Base-by-base conservation (phyloP, 2,329 filamentous ascomycete species). In the Alternaria sp. region DNA sequence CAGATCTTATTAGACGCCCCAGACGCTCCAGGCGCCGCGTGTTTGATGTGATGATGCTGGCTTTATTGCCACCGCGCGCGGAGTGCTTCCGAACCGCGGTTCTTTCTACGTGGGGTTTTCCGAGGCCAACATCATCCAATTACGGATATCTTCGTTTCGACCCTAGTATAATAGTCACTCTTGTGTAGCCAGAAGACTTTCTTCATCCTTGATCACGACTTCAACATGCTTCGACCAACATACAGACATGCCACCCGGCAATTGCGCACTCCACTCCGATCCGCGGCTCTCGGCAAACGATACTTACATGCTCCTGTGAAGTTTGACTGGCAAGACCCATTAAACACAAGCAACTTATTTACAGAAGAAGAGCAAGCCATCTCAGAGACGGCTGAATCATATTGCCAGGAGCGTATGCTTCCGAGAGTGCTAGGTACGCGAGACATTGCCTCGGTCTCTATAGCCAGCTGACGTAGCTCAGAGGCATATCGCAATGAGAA, bases 271-370 rank as follows among this genome's bases (percentile, higher is more conserved):
- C 48, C 68, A 49, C 59, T 62, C 48, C 75, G 70, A 64, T 67
- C 63, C 62, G 72, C 71, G 65, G 58, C 61, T 54, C 59, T 72
- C 61, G 73, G 72, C 64, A 80, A 75, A 53, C 79, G 81, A 46
- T 71, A 80, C 73, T 72, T 80, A 16, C 80, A 79, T 62, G 72
- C 82, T 34, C 80, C 81, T 30, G 78, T 78, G 26, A 55, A 78
- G 5, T 98, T 97, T 78, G 89, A 96, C 78, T 99, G 95, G 94
- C 87, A 95, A 77, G 95, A 99, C 75, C 94, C 95, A 20, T 83
- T 99, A 59, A 86, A 85, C 26, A 85, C 89, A 36, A 89, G 88
- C 72, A 90, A 88, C 73, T 81, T 97, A 44, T 86, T 93, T 72
- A 97, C 93, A 1, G 92, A 96, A 67, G 95, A 99, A 61, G 95